phyloP scores from a whole-genome alignment of 2,329 filamentous ascomycete genomes.

The Cyphellophora attinorum region DNA sequence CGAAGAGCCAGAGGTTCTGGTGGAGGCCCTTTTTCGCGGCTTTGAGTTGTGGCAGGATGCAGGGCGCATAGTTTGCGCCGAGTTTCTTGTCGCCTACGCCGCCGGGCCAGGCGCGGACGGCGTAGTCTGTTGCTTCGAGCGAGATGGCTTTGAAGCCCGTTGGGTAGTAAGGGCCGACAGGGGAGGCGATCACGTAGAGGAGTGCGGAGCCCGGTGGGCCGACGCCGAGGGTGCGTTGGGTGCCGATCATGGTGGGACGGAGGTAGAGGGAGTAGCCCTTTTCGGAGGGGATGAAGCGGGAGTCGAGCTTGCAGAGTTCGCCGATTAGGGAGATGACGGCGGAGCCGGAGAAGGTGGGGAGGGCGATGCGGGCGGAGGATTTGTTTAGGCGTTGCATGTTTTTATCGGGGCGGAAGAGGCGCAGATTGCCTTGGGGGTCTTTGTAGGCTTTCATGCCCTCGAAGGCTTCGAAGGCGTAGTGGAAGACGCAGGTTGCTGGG shows the following conservation, averaged over 20 bases:
- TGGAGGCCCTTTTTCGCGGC: slow-evolving; percentile 88
- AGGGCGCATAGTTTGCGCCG: slow-evolving; percentile 98
- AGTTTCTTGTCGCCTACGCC: slow-evolving; percentile 98
- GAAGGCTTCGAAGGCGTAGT: slow-evolving; percentile 97
- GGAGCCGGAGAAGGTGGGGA: slow-evolving; percentile 72
- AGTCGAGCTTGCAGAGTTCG: slow-evolving; percentile 68
- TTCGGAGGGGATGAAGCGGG: slow-evolving; percentile 78
- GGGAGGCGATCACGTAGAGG: slow-evolving; percentile 89
- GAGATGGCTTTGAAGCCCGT: slow-evolving; percentile 97
- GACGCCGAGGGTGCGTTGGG: slow-evolving; percentile 86
- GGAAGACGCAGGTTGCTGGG: slow-evolving; percentile 92
- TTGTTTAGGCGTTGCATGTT: slow-evolving; percentile 96
- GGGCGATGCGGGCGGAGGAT: slow-evolving; percentile 80
- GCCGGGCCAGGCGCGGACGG: slow-evolving; percentile 93
- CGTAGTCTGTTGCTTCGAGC: slow-evolving; percentile 91
- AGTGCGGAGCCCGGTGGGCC: slow-evolving; percentile 85
- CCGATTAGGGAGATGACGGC: slow-evolving; percentile 73
- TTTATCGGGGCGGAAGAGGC: slow-evolving; percentile 86
- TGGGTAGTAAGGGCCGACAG: slow-evolving; percentile 95
- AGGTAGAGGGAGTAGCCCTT: slow-evolving; percentile 91
- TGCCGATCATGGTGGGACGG: slow-evolving; percentile 93
- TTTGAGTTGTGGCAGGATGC: slow-evolving; percentile 90
- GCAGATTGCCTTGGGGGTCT: slow-evolving; percentile 63
- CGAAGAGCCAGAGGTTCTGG: slow-evolving; percentile 97
- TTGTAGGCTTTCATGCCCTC: slow-evolving; percentile 99